Conservation (phyloP, 176 grass and related monocot genomes). For the Rhynchospora breviuscula region DNA sequence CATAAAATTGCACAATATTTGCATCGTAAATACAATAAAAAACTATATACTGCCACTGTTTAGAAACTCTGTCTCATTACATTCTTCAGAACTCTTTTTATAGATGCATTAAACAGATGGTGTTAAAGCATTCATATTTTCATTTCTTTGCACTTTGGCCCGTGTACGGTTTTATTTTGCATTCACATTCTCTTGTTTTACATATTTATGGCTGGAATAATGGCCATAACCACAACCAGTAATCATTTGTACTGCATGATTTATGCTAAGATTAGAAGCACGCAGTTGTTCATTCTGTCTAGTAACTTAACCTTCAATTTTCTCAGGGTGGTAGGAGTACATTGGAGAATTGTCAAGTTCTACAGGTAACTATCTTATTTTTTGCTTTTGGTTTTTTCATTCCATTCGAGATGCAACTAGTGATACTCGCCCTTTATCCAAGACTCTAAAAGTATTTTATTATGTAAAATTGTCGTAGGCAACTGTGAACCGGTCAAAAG, state of each 20-base stretch:
- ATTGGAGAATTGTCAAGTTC: slow-evolving; percentile 93
- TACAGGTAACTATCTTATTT: slow-evolving; percentile 51
- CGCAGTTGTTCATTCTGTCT: neutral
- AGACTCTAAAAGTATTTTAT: neutral
- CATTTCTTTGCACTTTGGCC: slow-evolving; percentile 5
- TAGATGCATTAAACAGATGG: neutral
- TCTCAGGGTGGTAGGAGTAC: slow-evolving; percentile 83
- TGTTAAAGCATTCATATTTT: neutral
- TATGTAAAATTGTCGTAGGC: slow-evolving; percentile 44
- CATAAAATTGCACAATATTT: neutral
- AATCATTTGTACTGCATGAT: neutral
- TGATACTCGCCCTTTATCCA: neutral
- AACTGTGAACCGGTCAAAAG: slow-evolving; percentile 86
- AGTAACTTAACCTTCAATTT: slow-evolving; percentile 12
- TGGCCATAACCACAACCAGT: neutral
- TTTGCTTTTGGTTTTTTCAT: neutral
- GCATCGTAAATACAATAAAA: neutral
- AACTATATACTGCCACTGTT: neutral
- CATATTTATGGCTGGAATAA: neutral
- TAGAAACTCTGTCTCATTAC: neutral
- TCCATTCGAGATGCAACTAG: neutral
- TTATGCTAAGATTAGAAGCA: neutral
- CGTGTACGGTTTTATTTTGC: neutral
- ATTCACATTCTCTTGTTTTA: neutral
- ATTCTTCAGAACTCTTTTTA: neutral